These are phyloP conservation scores for Camellia sinensis DNA, from an alignment of 148 eudicot species.

Conservation along the genomic window DNA sequence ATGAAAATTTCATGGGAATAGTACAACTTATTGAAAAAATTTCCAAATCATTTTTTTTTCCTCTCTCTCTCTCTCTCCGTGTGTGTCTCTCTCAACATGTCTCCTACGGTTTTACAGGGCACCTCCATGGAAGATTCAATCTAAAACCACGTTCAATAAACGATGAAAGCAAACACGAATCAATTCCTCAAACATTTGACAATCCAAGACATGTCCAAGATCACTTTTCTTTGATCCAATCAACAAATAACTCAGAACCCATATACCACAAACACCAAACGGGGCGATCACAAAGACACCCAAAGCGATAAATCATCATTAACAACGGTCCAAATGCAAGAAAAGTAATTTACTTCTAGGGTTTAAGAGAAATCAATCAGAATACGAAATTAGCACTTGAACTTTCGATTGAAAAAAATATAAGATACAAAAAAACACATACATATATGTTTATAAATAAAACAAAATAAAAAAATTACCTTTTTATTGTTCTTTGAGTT, in stretches of 20 bases:
- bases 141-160: neutral
- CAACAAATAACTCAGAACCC: conserved; percentile 8
- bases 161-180: neutral
- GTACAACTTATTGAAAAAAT: neutral
- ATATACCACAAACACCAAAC: neutral
- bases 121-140: neutral
- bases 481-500: neutral
- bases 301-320: neutral
- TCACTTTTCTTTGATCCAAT: conserved; percentile 3
- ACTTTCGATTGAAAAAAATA: neutral
- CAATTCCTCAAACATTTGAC: conserved; percentile 5
- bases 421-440: neutral
- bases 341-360: neutral
- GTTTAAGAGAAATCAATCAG: neutral
- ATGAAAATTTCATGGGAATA: no score
- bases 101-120: neutral
- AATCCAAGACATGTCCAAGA: conserved; percentile 6
- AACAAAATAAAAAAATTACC: neutral
- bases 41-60: neutral
- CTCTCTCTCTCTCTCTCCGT: neutral
- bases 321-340: neutral
- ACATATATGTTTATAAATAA: neutral
- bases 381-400: neutral
- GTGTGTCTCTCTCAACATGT: no score
- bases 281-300: neutral